These are phyloP conservation scores for Phyllostachys edulis DNA, from an alignment of 176 grass and related monocot species.

Conservation along the genomic window DNA sequence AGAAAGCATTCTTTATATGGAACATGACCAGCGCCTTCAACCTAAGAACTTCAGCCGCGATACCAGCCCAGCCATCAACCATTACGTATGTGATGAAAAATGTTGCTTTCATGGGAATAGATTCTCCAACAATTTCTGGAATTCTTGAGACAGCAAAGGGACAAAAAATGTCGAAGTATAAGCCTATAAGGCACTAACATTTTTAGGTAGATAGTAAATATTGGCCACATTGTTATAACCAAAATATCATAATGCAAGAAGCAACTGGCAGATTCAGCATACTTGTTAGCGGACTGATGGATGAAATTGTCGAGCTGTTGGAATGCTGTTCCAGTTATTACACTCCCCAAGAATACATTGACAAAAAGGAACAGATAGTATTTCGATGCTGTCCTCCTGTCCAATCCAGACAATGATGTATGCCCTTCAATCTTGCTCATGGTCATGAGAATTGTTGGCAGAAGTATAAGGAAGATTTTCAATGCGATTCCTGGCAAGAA, in stretches of 20 bases:
- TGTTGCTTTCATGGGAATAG: constrained; percentile 96
- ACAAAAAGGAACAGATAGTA: constrained; percentile 87
- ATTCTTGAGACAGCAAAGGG: constrained; percentile 46
- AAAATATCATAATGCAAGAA: constrained; percentile 34
- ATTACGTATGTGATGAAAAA: constrained; percentile 97
- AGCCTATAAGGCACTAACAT: not conserved
- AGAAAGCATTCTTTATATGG: constrained; percentile 88
- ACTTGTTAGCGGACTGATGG: constrained; percentile 78
- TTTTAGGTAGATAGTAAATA: constrained; percentile 21
- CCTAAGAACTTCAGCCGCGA: constrained; percentile 88
- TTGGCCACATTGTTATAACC: not conserved
- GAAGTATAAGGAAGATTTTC: constrained; percentile 86
- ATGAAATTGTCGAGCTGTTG: constrained; percentile 88
- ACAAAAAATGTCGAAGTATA: constrained; percentile 22
- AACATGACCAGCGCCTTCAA: constrained; percentile 78
- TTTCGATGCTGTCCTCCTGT: constrained; percentile 78
- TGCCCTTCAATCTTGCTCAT: constrained; percentile 96
- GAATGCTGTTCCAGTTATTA: constrained; percentile 95
- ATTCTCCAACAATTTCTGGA: constrained; percentile 81
- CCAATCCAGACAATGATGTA: constrained; percentile 68
- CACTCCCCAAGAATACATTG: constrained; percentile 88
- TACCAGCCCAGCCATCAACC: constrained; percentile 94
- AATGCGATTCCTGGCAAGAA: constrained; percentile 87
- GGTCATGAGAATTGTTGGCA: constrained; percentile 84
- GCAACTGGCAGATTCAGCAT: constrained; percentile 19